A percentile compares a stretch with the other conserved stretches of the same genome.
These are phyloP conservation scores for Balansia obtecta DNA, from an alignment of 2,329 filamentous ascomycete genomes.

Conservation along the genomic window DNA sequence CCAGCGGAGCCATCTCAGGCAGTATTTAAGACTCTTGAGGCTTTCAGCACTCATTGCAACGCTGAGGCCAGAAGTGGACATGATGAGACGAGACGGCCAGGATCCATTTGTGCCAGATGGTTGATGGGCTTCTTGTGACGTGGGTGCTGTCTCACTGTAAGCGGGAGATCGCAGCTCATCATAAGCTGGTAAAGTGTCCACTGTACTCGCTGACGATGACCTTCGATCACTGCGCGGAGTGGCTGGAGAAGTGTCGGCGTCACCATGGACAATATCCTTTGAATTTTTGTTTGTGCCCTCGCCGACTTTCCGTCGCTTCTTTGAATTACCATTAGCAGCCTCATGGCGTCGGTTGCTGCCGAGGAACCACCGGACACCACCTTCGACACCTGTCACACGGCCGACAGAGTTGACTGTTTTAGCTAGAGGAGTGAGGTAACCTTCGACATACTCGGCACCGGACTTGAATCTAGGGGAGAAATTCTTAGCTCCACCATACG, in stretches of 20 bases:
- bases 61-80: constrained; percentile 81
- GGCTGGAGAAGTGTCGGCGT: constrained; percentile 15
- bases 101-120: constrained; percentile 21
- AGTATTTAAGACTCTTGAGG: constrained; percentile 72
- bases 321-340: constrained; percentile 29
- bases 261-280: constrained; percentile 2
- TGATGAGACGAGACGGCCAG: constrained; percentile 77
- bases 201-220: constrained; percentile 51
- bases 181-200: constrained; percentile 73
- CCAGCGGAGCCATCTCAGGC: constrained; percentile 65
- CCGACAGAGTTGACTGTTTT: constrained; percentile 79
- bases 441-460: constrained; percentile 84
- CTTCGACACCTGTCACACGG: constrained; percentile 76
- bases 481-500: constrained; percentile 79
- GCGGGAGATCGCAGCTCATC: constrained; percentile 65
- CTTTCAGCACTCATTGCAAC: constrained; percentile 88
- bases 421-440: constrained; percentile 73
- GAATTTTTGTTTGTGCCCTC: constrained; percentile 16
- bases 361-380: constrained; percentile 74
- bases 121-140: constrained; percentile 17
- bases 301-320: constrained; percentile 48
- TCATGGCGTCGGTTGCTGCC: constrained; percentile 42
- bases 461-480: constrained; percentile 82
- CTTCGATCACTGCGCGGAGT: constrained; percentile 32
- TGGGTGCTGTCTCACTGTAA: constrained; percentile 48